Evolutionary conservation across 2,329 filamentous ascomycete species (phyloP).

Genomic region (Stachybotrys echinatus): DNA sequence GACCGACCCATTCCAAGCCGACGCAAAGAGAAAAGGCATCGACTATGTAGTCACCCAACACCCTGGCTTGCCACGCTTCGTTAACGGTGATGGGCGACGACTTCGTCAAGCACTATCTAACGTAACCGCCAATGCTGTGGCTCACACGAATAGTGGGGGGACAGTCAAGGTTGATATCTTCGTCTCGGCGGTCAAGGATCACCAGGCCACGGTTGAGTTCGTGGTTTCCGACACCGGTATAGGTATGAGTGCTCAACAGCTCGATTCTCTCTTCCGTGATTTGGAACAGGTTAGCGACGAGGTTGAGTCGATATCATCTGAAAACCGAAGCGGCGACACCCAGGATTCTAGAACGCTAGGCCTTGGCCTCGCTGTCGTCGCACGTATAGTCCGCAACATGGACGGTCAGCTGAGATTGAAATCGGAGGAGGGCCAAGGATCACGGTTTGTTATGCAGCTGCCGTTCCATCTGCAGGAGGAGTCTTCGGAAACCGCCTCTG

Average conservation of each 20-base stretch:
- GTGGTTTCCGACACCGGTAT: conserved; percentile 69
- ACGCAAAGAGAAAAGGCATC: conserved; percentile 72
- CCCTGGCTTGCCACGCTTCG: conserved; percentile 61
- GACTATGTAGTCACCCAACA: conserved; percentile 63
- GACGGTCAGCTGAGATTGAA: conserved; percentile 80
- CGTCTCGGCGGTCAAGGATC: conserved; percentile 46
- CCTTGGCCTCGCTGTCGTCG: conserved; percentile 82
- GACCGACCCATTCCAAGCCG: conserved; percentile 65
- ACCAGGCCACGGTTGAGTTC: conserved; percentile 65
- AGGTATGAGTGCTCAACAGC: conserved; percentile 60
- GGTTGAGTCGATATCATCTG: conserved; percentile 19
- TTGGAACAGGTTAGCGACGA: conserved; percentile 53
- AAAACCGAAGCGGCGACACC: conserved; percentile 20
- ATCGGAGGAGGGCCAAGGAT: conserved; percentile 77
- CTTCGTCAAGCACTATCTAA: conserved; percentile 82
- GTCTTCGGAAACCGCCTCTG: conserved; percentile 15
- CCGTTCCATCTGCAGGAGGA: conserved; percentile 61
- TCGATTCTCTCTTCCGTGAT: conserved; percentile 54
- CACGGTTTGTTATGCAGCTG: conserved; percentile 74
- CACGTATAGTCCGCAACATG: conserved; percentile 83
- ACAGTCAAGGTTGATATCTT: conserved; percentile 67
- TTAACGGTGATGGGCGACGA: conserved; percentile 73
- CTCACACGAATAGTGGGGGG: conserved; percentile 62
- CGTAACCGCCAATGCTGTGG: conserved; percentile 77
- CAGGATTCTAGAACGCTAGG: conserved; percentile 53